Conservation (phyloP, 345 rosid species). For the Triadica sebifera region DNA sequence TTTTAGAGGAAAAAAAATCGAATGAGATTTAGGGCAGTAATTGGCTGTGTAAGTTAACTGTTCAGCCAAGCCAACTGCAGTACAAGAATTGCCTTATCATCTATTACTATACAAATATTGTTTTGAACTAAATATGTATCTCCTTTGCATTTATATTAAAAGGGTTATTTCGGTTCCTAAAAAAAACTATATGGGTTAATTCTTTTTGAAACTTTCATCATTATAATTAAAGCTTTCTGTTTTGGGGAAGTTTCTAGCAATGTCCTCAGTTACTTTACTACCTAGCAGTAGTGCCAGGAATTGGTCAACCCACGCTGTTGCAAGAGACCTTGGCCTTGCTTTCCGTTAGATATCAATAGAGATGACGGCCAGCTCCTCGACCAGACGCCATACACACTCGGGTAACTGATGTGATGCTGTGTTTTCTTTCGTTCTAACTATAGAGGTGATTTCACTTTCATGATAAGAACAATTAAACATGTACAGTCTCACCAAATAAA, state of each 20-base stretch:
- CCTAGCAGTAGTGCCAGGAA: background rate
- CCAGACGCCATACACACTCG: background rate
- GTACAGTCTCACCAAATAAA: no score
- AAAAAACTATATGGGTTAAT: no score
- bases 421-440: background rate
- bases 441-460: background rate
- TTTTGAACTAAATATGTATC: background rate
- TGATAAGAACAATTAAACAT: background rate
- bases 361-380: background rate
- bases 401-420: background rate
- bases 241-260: background rate
- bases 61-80: no score
- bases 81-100: background rate
- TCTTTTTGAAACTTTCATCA: no score
- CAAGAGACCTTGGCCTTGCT: background rate
- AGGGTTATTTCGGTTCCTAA: background rate
- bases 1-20: no score
- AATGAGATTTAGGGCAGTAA: no score
- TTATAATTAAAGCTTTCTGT: no score
- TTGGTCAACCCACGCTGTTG: background rate
- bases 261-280: background rate
- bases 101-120: background rate
- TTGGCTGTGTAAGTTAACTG: no score
- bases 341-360: background rate
- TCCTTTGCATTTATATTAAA: background rate